phyloP scores from a whole-genome alignment of 257 asterid genomes.

The Avicennia marina region DNA sequence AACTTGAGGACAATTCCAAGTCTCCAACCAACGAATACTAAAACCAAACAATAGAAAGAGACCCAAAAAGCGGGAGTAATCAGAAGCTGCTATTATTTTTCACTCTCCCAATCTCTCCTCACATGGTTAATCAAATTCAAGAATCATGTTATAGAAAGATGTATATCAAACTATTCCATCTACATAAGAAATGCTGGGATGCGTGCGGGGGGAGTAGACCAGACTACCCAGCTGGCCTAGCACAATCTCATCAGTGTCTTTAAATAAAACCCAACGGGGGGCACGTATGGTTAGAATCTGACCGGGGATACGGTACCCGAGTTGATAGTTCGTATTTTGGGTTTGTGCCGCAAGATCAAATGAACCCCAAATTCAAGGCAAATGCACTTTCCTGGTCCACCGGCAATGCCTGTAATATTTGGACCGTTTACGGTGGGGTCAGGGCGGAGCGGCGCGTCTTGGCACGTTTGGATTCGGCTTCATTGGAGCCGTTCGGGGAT shows the following conservation, averaged over 20 bases:
- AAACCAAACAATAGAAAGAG: too few relatives aligned
- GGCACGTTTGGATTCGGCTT: too few relatives aligned
- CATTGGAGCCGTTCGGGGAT: too few relatives aligned
- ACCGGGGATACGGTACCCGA: slow-evolving; percentile 30
- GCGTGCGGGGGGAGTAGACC: neutral
- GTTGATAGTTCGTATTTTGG: neutral
- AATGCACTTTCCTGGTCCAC: slow-evolving; percentile 30
- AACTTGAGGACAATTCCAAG: neutral
- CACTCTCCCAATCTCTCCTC: slow-evolving; percentile 6
- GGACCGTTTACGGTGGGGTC: too few relatives aligned
- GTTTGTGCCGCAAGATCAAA: slow-evolving; percentile 15
- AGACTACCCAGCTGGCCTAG: slow-evolving; percentile 27
- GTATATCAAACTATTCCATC: slow-evolving; percentile 23
- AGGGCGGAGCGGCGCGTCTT: too few relatives aligned
- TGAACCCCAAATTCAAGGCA: slow-evolving; percentile 25
- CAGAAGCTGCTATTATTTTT: neutral
- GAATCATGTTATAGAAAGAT: neutral
- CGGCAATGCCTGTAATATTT: too few relatives aligned
- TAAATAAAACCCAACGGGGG: slow-evolving; percentile 52
- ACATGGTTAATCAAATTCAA: slow-evolving; percentile 36
- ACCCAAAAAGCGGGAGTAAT: slow-evolving; percentile 14
- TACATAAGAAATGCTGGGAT: slow-evolving; percentile 14
- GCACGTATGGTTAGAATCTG: slow-evolving; percentile 42
- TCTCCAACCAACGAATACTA: neutral
- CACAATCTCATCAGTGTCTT: slow-evolving; percentile 26